Evolutionary conservation across 2,329 filamentous ascomycete species (phyloP).

Genomic region (Coniochaeta sp.): DNA sequence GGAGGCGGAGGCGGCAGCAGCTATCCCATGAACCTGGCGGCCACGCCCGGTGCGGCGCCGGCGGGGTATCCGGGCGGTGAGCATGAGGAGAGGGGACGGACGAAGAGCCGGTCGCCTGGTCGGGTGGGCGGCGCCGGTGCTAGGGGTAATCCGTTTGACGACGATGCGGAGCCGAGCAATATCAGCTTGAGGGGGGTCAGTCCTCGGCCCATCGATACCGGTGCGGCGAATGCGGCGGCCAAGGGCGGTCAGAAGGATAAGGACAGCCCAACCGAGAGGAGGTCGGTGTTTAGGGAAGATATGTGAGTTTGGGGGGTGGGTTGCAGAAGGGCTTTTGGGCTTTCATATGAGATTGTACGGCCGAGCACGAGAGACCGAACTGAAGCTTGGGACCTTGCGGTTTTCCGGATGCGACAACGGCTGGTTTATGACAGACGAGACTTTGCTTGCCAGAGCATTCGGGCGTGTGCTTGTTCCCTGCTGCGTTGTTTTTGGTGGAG

Average conservation of each 20-base stretch:
- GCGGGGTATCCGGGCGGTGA: conserved; percentile 16
- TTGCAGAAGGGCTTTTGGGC: not conserved
- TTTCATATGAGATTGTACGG: too few relatives aligned
- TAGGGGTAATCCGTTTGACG: conserved; percentile 60
- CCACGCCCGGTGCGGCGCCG: conserved; percentile 17
- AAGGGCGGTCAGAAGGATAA: conserved; percentile 15
- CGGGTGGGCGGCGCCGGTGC: conserved; percentile 30
- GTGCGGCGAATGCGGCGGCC: conserved; percentile 21
- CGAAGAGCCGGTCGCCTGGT: conserved; percentile 34
- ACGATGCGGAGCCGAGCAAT: conserved; percentile 52
- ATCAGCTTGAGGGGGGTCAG: conserved; percentile 63
- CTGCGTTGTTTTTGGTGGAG: not conserved
- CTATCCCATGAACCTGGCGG: conserved; percentile 42
- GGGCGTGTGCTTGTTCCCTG: not conserved
- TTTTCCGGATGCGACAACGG: not conserved
- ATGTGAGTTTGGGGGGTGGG: conserved; percentile 40
- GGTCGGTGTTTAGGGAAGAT: conserved; percentile 63
- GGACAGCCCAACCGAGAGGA: conserved; percentile 56
- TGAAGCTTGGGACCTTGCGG: too few relatives aligned
- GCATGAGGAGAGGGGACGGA: conserved; percentile 30
- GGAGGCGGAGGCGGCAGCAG: conserved; percentile 25
- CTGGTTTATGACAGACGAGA: not conserved
- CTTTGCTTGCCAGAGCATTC: not conserved
- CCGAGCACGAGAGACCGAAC: too few relatives aligned
- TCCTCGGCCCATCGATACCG: conserved; percentile 60